phyloP scores from a whole-genome alignment of 2,329 filamentous ascomycete species.

The Sarocladiaceae sp. region DNA sequence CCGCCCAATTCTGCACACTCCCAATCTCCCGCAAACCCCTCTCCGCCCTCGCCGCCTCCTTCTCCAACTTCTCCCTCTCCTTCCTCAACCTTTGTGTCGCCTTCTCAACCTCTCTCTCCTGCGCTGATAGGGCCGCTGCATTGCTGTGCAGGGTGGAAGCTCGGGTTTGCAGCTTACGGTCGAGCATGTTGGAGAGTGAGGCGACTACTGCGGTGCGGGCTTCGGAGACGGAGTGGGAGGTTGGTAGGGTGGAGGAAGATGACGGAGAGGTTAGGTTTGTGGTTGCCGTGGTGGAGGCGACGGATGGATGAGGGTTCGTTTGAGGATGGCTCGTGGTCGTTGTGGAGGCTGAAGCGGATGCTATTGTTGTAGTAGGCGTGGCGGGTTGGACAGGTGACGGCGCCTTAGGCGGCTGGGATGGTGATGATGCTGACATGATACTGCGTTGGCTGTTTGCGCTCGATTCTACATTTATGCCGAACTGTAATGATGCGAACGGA shows the following conservation, averaged over 20 bases:
- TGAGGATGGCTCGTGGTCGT: conserved; percentile 6
- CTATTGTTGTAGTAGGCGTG: conserved; percentile 6
- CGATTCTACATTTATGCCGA: neutral
- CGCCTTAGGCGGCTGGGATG: neutral
- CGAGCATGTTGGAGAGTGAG: conserved; percentile 65
- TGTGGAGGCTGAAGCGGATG: conserved; percentile 8
- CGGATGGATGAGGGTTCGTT: conserved; percentile 3
- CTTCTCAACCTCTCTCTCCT: conserved; percentile 61
- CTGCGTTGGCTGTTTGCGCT: neutral
- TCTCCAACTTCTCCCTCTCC: conserved; percentile 63
- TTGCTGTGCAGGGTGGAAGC: conserved; percentile 68
- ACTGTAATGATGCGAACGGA: neutral
- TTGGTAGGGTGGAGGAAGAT: conserved; percentile 32
- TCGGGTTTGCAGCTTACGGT: conserved; percentile 63
- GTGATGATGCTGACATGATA: neutral
- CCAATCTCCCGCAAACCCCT: conserved; percentile 71
- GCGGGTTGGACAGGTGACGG: neutral
- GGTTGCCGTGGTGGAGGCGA: conserved; percentile 11
- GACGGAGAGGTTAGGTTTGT: conserved; percentile 19
- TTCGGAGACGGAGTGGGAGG: conserved; percentile 44
- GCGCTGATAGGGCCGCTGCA: conserved; percentile 57
- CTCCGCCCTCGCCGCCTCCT: conserved; percentile 58
- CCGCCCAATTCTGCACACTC: conserved; percentile 83
- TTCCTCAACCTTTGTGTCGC: conserved; percentile 56
- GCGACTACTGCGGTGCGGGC: conserved; percentile 57